phyloP scores from a whole-genome alignment of 1,284 basidiomycete genomes.

The Trichosporon faecale region DNA sequence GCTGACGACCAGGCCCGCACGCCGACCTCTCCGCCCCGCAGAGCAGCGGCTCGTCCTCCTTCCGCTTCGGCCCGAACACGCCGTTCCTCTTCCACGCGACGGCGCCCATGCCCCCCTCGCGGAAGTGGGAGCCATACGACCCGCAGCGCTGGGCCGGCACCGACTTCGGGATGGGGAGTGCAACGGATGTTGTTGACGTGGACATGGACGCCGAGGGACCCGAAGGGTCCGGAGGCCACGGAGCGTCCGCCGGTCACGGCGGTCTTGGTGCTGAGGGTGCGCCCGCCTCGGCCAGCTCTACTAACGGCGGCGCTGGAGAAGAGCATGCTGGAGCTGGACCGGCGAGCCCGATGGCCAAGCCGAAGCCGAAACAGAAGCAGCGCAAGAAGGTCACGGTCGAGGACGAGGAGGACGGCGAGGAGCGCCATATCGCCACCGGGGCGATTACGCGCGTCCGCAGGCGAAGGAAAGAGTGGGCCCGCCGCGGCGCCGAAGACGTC shows the following conservation, averaged over 20 bases:
- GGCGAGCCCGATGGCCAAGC: slow-evolving; percentile 8
- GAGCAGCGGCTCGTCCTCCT: slow-evolving; percentile 12
- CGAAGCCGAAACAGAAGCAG: slow-evolving; percentile 4
- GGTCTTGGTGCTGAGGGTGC: too few species aligned
- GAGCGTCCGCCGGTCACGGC: background rate
- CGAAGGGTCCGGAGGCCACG: background rate
- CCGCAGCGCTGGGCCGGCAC: slow-evolving; percentile 39
- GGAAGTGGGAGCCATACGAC: slow-evolving; percentile 34
- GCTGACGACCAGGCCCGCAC: slow-evolving; percentile 37
- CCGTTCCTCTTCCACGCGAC: slow-evolving; percentile 36
- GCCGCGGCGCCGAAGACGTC: slow-evolving; percentile 41
- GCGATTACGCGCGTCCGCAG: slow-evolving; percentile 67
- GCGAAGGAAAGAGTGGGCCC: slow-evolving; percentile 57
- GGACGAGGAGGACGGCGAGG: slow-evolving; percentile 23
- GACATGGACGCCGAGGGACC: slow-evolving; percentile 30
- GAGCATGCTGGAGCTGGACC: background rate
- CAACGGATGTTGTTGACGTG: slow-evolving; percentile 31
- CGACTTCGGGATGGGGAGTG: slow-evolving; percentile 28
- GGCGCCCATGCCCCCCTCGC: slow-evolving; percentile 24
- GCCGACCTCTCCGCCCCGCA: slow-evolving; percentile 30
- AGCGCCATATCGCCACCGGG: slow-evolving; percentile 57
- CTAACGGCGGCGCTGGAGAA: background rate
- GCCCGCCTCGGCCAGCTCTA: background rate
- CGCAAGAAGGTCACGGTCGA: slow-evolving; percentile 13
- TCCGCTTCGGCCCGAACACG: slow-evolving; percentile 32